Base-by-base conservation (phyloP, 1,139 yeast genomes). In the Debaryomycetaceae sp. region DNA sequence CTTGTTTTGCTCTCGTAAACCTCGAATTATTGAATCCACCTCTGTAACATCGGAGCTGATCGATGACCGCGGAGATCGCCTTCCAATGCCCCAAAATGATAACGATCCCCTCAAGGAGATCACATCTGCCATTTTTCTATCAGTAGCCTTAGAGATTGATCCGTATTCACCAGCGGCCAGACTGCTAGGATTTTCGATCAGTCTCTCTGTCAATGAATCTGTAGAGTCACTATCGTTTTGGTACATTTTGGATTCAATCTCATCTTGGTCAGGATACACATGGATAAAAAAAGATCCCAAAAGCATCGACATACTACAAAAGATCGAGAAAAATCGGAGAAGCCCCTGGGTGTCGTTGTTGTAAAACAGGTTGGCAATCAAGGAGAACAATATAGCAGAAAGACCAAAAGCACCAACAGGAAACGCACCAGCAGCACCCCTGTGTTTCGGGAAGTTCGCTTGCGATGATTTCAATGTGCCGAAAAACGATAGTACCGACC, bases 391-490 rank as follows among this genome's bases (percentile, higher is more conserved):
- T 4, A 74, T 70, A 11, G 77, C 77, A 2, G 73, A 61, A 42
- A 79, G 59, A 0, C 84, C 86, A 55, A 72, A 79, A 3, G 78
- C 63, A 28, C 83, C 70, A 3, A 79, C 81, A 1, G 85, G 85
- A 16, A 76, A 63, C 1, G 83, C 80, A 4, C 81, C 81, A 4
- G 91, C 91, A 4, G 81, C 71, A 14, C 92, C 92, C 50, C 84
- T 68, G 51, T 82, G 79, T 29, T 73, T 63, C 0, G 91, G 89
- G 48, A 83, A 84, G 54, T 83, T 83, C 3, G 84, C 66, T 16
- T 86, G 84, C 2, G 85, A 77, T 6, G 84, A 81, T 47, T 83
- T 84, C 43, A 84, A 70, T 2, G 87, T 74, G 1, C 89, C 72
- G 51, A 79, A 83, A 55, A 78, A 83, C 3, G 83, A 70, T 3